A percentile compares a stretch with the other conserved stretches of the same genome.
Evolutionary conservation across 371 early-diverging fungal genomes (phyloP).

Genomic region (Encephalitozoon cuniculi): DNA sequence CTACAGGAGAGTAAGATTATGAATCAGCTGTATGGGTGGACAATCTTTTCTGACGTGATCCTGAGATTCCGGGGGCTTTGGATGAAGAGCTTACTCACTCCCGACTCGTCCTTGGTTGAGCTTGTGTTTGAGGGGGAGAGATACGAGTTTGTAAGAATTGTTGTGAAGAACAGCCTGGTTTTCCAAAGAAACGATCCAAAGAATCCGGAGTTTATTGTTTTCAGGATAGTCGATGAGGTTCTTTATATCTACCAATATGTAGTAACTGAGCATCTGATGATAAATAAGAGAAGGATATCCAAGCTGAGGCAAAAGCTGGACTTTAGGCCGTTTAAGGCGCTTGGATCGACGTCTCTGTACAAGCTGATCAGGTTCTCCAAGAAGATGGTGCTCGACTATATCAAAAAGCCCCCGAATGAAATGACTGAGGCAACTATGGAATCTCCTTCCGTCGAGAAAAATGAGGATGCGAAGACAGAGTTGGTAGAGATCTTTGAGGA

Average conservation of each 20-base stretch:
- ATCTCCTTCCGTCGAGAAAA: background rate
- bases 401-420: background rate
- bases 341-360: constrained; percentile 42
- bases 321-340: constrained; percentile 25
- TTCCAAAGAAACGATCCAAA: constrained; percentile 51
- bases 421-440: background rate
- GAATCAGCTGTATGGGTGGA: constrained; percentile 16
- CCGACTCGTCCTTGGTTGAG: constrained; percentile 27
- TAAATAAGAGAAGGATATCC: constrained; percentile 35
- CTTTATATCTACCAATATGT: constrained; percentile 47
- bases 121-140: constrained; percentile 10
- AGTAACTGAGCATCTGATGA: background rate
- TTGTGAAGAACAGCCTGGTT: constrained; percentile 32
- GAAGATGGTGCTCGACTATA: background rate
- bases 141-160: constrained; percentile 51
- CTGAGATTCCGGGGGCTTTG: constrained; percentile 33
- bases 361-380: constrained; percentile 42
- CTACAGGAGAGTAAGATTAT: constrained; percentile 35
- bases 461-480: background rate
- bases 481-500: constrained; percentile 19
- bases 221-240: constrained; percentile 18
- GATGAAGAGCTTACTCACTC: constrained; percentile 17
- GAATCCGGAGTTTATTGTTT: constrained; percentile 54
- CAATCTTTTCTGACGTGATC: constrained; percentile 47
- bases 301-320: constrained; percentile 48